Evolutionary conservation across 768 basidiomycete genomes (phyloP), one percentile per base, ranked within the genome.

Genomic region (Amanita rubescens): DNA sequence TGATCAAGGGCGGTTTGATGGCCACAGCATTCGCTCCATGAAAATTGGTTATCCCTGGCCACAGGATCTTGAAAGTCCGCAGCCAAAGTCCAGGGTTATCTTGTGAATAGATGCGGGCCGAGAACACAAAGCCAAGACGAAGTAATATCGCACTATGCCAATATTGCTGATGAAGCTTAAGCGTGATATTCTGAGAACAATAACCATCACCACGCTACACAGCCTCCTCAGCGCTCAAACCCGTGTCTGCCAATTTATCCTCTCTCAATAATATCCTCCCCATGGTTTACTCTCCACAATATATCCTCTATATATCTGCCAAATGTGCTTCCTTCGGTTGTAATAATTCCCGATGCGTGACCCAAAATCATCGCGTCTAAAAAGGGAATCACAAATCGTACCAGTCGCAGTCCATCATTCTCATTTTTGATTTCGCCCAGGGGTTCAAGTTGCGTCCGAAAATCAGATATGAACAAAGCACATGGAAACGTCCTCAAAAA

Each of bases 251-350:
- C 41, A 30, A 30, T 8, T 42, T 63, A 77, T 11, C 80, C 79
- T 54, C 79, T 69, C 55, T 78, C 68, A 9, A 75, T 69, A 27
- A 85, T 79, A 32, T 70, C 67, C 60, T 70, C 68, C 0, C 74
- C 75, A 59, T 82, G 82, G 63, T 78, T 76, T 48, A 64, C 72
- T 61, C 76, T 71, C 84, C 86, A 87, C 57, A 90, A 61, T 22
- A 87, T 78, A 54, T 87, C 83, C 53, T 72, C 68, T 17, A 87
- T 76, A 57, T 82, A 92, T 50, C 72, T 67, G 63, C 85, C 86
- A 59, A 89, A 91, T 27, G 90, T 90, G 60, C 87, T 90, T 52
- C 78, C 77, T 51, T 80, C 77, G 11, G 88, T 92, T 1, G 85
- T 87, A 0, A 84, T 78, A 27, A 88, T 75, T 14, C 61, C 68